Evolutionary conservation across 495 filamentous ascomycete species (phyloP).

Genomic region (Cairneyella variabilis): DNA sequence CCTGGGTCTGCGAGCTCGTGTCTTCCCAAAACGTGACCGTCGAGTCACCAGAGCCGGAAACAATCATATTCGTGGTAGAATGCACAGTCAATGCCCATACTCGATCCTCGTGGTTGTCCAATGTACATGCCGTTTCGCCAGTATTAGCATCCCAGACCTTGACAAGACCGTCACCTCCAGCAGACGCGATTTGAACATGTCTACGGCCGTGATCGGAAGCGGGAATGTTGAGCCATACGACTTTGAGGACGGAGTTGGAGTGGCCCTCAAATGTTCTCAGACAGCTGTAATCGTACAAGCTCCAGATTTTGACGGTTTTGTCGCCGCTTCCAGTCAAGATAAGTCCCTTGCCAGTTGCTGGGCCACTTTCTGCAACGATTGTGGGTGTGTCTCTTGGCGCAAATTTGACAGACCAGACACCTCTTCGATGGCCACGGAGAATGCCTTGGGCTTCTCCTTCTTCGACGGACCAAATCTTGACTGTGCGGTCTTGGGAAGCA

Average conservation of each 20-base stretch:
- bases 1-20: slow-evolving; percentile 76
- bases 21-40: slow-evolving; percentile 94
- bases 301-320: slow-evolving; percentile 96
- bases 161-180: slow-evolving; percentile 92
- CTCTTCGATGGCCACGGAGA: slow-evolving; percentile 84
- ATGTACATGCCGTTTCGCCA: slow-evolving; percentile 79
- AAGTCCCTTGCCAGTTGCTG: slow-evolving; percentile 65
- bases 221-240: slow-evolving; percentile 77
- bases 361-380: slow-evolving; percentile 64
- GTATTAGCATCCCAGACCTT: slow-evolving; percentile 85
- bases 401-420: slow-evolving; percentile 93
- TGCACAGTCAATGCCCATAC: slow-evolving; percentile 84
- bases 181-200: slow-evolving; percentile 68
- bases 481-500: slow-evolving; percentile 91
- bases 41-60: slow-evolving; percentile 86
- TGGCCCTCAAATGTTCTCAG: slow-evolving; percentile 93
- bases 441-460: slow-evolving; percentile 86
- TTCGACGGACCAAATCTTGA: slow-evolving; percentile 91
- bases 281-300: slow-evolving; percentile 86
- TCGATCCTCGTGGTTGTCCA: slow-evolving; percentile 94
- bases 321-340: slow-evolving; percentile 88
- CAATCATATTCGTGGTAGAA: slow-evolving; percentile 62
- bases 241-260: slow-evolving; percentile 90
- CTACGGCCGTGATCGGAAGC: slow-evolving; percentile 40
- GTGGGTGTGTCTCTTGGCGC: slow-evolving; percentile 70